These are phyloP conservation scores for Plasmodium reichenowi DNA, from an alignment of 169 alveolate species.

Conservation along the genomic window DNA sequence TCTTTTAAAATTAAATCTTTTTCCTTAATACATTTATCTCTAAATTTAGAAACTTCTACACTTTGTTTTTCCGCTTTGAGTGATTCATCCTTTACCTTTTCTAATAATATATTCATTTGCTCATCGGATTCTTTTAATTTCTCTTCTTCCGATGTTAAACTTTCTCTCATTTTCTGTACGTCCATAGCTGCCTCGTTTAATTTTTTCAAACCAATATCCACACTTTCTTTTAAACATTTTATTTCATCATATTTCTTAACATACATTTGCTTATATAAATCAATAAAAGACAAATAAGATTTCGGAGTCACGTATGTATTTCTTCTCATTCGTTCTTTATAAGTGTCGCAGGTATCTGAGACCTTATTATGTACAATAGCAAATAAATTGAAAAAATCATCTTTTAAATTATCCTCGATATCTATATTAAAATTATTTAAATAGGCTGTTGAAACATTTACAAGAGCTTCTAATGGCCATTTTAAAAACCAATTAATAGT, in stretches of 20 bases:
- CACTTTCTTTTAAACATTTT: constrained; percentile 90
- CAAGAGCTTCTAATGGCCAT: constrained; percentile 98
- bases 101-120: constrained; percentile 91
- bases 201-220: constrained; percentile 95
- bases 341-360: constrained; percentile 92
- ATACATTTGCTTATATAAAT: constrained; percentile 94
- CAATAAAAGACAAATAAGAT: constrained; percentile 94
- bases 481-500: constrained; percentile 97
- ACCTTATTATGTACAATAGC: constrained; percentile 90
- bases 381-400: constrained; percentile 49
- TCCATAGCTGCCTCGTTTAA: constrained; percentile 95
- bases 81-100: constrained; percentile 93
- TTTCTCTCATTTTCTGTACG: constrained; percentile 93
- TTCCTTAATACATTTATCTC: constrained; percentile 89
- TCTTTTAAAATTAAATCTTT: constrained; percentile 91
- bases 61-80: constrained; percentile 94
- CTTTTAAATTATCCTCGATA: constrained; percentile 54
- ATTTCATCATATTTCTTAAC: constrained; percentile 93
- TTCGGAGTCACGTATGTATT: constrained; percentile 98
- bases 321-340: constrained; percentile 95
- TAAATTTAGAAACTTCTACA: constrained; percentile 92
- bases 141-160: constrained; percentile 93
- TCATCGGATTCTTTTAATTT: constrained; percentile 94
- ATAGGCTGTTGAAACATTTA: constrained; percentile 94
- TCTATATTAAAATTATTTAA: constrained; percentile 85